Conservation (phyloP, 768 basidiomycete species). For the Lactarius evosmus region DNA sequence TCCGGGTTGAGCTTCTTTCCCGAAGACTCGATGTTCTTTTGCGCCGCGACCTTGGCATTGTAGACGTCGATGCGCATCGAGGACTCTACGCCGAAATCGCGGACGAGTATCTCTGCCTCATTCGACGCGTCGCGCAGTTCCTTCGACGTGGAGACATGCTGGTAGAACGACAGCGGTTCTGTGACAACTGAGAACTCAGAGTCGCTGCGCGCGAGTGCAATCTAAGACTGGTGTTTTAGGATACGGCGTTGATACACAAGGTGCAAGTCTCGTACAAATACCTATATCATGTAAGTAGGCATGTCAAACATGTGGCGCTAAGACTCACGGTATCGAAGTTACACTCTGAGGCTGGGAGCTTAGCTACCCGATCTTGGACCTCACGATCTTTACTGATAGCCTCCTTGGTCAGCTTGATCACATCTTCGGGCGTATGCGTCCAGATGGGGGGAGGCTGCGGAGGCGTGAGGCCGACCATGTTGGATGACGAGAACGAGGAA, state of each 20-base stretch:
- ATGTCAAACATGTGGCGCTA: neutral
- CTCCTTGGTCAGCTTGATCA: conserved; percentile 54
- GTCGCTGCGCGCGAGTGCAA: conserved; percentile 58
- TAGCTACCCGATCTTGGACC: conserved; percentile 56
- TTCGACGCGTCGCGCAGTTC: conserved; percentile 80
- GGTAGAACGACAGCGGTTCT: conserved; percentile 73
- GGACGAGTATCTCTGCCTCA: conserved; percentile 63
- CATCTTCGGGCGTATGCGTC: conserved; percentile 62
- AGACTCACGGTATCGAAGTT: conserved; percentile 62
- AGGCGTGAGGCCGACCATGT: conserved; percentile 51
- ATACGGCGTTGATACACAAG: conserved; percentile 17
- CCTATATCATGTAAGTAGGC: conserved; percentile 40
- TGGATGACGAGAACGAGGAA: neutral
- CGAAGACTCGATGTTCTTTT: conserved; percentile 62
- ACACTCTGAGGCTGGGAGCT: conserved; percentile 53
- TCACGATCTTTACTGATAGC: conserved; percentile 55
- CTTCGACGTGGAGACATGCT: conserved; percentile 73
- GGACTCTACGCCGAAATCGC: conserved; percentile 70
- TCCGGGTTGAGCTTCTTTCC: conserved; percentile 59
- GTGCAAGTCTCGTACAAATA: conserved; percentile 56
- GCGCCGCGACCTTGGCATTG: conserved; percentile 64
- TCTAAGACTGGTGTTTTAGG: conserved; percentile 39
- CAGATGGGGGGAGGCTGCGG: conserved; percentile 66
- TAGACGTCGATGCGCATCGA: conserved; percentile 83
- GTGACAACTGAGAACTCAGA: conserved; percentile 47